These are phyloP conservation scores for Alternaria rosae DNA, from an alignment of 2,329 filamentous ascomycete genomes.

Conservation along the genomic window DNA sequence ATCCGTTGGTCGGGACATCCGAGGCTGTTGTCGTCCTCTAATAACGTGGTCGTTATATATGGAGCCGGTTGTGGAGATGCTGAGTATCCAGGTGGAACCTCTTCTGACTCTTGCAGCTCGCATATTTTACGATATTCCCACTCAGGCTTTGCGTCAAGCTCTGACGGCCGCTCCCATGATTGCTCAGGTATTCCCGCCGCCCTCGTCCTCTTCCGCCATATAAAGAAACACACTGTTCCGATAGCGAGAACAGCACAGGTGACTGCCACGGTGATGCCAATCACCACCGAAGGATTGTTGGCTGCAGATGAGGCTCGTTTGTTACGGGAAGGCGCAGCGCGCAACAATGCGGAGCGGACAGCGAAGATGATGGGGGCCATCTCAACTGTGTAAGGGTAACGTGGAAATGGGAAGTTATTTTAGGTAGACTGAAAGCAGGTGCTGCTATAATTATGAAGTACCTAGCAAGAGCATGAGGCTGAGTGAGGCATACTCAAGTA, in stretches of 20 bases:
- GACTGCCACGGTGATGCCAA: neutral
- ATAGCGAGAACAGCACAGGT: neutral
- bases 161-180: too few relatives aligned
- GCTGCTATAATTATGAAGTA: neutral
- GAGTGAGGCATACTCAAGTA: slow-evolving; percentile 4
- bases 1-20: too few relatives aligned
- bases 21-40: too few relatives aligned
- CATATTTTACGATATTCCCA: too few relatives aligned
- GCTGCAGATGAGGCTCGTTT: neutral
- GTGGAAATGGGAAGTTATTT: neutral
- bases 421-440: neutral
- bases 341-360: neutral
- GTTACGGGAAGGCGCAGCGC: neutral
- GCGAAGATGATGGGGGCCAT: neutral
- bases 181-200: neutral
- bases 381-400: neutral
- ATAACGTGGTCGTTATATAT: too few relatives aligned
- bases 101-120: too few relatives aligned
- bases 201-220: neutral
- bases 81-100: too few relatives aligned
- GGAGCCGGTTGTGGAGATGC: too few relatives aligned
- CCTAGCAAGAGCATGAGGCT: neutral
- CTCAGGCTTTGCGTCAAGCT: neutral
- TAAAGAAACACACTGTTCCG: neutral
- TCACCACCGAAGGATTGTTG: neutral